Conservation (phyloP, 2,329 filamentous ascomycete genomes). For the Hypoxylon sp. region DNA sequence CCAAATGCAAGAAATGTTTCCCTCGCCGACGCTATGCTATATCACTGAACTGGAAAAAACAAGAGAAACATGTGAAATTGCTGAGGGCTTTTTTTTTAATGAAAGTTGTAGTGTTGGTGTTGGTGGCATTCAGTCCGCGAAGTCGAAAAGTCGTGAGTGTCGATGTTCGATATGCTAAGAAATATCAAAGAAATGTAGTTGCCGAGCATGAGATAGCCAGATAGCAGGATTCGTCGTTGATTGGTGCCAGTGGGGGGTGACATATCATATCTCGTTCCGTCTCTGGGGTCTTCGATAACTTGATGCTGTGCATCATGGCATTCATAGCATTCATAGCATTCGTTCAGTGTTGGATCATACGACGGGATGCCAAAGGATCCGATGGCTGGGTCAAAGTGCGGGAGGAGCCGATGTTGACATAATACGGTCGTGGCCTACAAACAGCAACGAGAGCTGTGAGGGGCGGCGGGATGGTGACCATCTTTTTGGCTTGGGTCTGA, state of each 20-base stretch:
- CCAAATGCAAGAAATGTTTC: constrained; percentile 44
- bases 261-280: constrained; percentile 41
- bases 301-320: constrained; percentile 45
- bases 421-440: constrained; percentile 62
- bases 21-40: constrained; percentile 50
- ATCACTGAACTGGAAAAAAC: constrained; percentile 41
- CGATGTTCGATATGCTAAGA: constrained; percentile 25
- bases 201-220: constrained; percentile 27
- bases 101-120: constrained; percentile 12
- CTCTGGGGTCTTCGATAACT: constrained; percentile 50
- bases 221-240: constrained; percentile 36
- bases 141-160: constrained; percentile 22
- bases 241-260: constrained; percentile 22
- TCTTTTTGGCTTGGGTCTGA: constrained; percentile 55
- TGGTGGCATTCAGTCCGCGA: constrained; percentile 39
- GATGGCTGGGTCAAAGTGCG: constrained; percentile 42
- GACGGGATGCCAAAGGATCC: constrained; percentile 28
- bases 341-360: constrained; percentile 32
- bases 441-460: constrained; percentile 65
- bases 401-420: constrained; percentile 59
- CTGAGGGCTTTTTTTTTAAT: constrained; percentile 1
- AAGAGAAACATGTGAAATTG: constrained; percentile 25
- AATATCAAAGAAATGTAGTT: constrained; percentile 26
- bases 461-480: constrained; percentile 58
- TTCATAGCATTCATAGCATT: constrained; percentile 47